phyloP scores from a whole-genome alignment of 495 filamentous ascomycete genomes.

The Melanomma pulvis-pyrius region DNA sequence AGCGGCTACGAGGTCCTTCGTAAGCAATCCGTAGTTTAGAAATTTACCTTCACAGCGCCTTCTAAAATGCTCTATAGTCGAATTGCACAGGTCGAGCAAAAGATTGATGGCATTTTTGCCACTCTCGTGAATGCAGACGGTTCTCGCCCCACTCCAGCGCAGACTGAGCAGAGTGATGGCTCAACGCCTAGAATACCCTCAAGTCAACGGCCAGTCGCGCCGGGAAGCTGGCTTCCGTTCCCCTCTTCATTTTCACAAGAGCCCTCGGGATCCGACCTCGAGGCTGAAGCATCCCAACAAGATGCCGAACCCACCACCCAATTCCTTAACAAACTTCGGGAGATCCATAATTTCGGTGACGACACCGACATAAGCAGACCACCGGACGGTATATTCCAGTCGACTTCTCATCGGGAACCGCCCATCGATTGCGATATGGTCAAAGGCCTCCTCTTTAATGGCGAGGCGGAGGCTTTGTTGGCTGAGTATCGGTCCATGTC shows the following conservation, averaged over 20 bases:
- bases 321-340: conserved; percentile 20
- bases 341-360: conserved; percentile 26
- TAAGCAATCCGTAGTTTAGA: background rate
- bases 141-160: background rate
- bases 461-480: conserved; percentile 20
- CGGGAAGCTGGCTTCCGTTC: conserved; percentile 27
- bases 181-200: background rate
- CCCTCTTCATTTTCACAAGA: conserved; percentile 13
- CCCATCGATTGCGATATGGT: conserved; percentile 7
- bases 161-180: background rate
- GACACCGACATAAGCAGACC: conserved; percentile 3
- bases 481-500: conserved; percentile 25
- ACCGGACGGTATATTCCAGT: conserved; percentile 6
- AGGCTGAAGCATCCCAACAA: background rate
- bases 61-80: conserved; percentile 10
- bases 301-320: conserved; percentile 5
- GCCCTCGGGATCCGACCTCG: background rate
- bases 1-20: conserved; percentile 22
- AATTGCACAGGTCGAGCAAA: conserved; percentile 31
- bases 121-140: conserved; percentile 4
- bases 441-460: conserved; percentile 1
- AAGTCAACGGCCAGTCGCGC: background rate
- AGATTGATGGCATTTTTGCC: conserved; percentile 28
- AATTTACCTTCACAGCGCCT: background rate
- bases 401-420: background rate